A percentile compares a stretch with the other conserved stretches of the same genome.
These are phyloP conservation scores for Penicillium flavigenum DNA, from an alignment of 495 filamentous ascomycete species.

Conservation along the genomic window DNA sequence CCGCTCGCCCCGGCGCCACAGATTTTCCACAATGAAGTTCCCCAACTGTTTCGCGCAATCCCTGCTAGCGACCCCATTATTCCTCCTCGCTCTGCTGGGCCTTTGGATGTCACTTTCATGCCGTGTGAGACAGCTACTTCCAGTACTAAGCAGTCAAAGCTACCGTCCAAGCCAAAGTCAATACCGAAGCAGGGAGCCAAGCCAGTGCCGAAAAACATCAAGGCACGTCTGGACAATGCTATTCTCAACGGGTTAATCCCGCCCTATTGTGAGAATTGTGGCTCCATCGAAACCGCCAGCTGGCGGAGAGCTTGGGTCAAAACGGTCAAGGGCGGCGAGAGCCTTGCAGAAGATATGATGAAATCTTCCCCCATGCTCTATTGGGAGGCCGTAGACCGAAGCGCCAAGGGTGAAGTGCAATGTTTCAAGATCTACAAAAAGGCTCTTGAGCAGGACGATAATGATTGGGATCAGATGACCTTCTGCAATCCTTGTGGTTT, in stretches of 20 bases:
- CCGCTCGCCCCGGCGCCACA: constrained; percentile 40
- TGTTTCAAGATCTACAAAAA: constrained; percentile 77
- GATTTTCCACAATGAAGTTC: constrained; percentile 35
- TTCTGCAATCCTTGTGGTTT: constrained; percentile 96
- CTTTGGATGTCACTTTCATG: constrained; percentile 8
- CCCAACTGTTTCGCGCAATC: constrained; percentile 40
- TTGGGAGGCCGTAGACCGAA: constrained; percentile 62
- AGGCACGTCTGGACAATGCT: constrained; percentile 57
- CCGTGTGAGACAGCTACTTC: constrained; percentile 2
- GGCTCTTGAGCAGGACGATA: constrained; percentile 57
- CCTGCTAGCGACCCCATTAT: constrained; percentile 58
- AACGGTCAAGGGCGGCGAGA: constrained; percentile 58
- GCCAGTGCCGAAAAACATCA: constrained; percentile 40
- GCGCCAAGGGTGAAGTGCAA: constrained; percentile 56
- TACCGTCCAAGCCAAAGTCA: constrained; percentile 30
- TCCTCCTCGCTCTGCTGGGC: constrained; percentile 40
- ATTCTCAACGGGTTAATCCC: constrained; percentile 74
- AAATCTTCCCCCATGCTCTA: constrained; percentile 61
- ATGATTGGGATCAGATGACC: constrained; percentile 65
- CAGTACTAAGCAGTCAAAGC: background rate
- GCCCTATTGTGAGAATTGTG: constrained; percentile 86
- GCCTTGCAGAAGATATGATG: constrained; percentile 63
- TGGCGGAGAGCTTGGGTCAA: constrained; percentile 89
- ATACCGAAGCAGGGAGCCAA: constrained; percentile 40
- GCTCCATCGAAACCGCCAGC: constrained; percentile 89